phyloP scores from a whole-genome alignment of 1,139 yeast species.

The Taphrina confusa region DNA sequence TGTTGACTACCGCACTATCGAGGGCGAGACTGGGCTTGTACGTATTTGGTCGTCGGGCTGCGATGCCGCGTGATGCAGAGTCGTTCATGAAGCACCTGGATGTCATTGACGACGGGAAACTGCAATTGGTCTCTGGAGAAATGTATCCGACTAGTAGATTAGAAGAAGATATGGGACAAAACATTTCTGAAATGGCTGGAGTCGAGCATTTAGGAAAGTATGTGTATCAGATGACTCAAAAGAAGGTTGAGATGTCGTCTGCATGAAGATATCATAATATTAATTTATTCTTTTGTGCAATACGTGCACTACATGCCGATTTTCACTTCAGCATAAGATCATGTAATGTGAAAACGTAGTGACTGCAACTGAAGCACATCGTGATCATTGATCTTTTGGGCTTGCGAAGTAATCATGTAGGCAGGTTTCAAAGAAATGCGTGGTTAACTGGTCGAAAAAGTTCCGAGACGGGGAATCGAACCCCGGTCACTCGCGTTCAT shows the following conservation, averaged over 20 bases:
- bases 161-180: conserved; percentile 36
- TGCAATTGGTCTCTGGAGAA: conserved; percentile 47
- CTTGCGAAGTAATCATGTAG: no score
- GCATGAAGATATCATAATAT: no score
- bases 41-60: conserved; percentile 44
- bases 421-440: no score
- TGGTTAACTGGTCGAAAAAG: neutral
- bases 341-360: no score
- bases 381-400: no score
- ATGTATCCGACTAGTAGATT: conserved; percentile 43
- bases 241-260: conserved; percentile 41
- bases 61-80: conserved; percentile 6
- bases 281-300: no score
- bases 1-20: conserved; percentile 45
- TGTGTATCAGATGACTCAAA: conserved; percentile 48
- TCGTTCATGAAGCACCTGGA: conserved; percentile 37
- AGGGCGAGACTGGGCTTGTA: conserved; percentile 48
- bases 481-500: conserved; percentile 22
- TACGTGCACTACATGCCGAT: no score
- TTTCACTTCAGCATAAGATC: no score
- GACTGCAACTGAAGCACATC: no score
- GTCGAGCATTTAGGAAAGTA: conserved; percentile 49
- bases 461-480: conserved; percentile 27
- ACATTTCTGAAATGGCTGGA: conserved; percentile 45
- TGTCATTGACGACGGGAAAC: conserved; percentile 39